Evolutionary conservation across 441 rosid species (phyloP), one percentile per base, ranked within the genome.

Genomic region (Jatropha podagrica): DNA sequence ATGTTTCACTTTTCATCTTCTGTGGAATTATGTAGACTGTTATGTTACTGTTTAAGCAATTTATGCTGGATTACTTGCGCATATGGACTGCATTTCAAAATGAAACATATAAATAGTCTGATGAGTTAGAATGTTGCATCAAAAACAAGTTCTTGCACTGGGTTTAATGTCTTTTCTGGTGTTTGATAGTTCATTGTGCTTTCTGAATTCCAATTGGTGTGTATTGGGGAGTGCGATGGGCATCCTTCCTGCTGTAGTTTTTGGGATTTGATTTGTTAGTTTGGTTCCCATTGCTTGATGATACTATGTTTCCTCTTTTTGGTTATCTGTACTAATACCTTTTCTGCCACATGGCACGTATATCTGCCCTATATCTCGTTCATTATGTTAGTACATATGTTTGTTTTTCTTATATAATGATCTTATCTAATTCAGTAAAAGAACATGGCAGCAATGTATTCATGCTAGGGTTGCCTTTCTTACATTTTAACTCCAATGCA

Each of bases 401-500:
- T 18, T 3, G 38, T 44, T 11, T 18, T 26, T 15, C n/a, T 26
- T 23, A 0, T 40, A 7, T 60, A 17, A 26, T 44, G 18, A 44
- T 17, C 13, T 26, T 17, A 18, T n/a, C 7, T 46, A 2, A 7
- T 23, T 42, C 59, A 3, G 18, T 17, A 8, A 64, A 63, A 37
- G 5, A 37, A 48, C 3, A 8, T 26, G 14, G 37, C 7, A 0
- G 17, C 12, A 17, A 63, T 23, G 3, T 23, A 4, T 46, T 61
- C 23, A 65, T 63, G 26, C 40, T 41, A 5, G 40, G 32, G 20
- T 70, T 11, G 15, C 65, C 14, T 65, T 54, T 23, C 64, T 54
- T 37, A 40, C 27, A 52, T 49, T 27, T 48, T 49, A 72, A 23
- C 71, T 61, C 63, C 17, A 51, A 70, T 68, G 76, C 83, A 90